Base-by-base conservation (phyloP, 2,329 filamentous ascomycete species). In the Aspergillus caelatus region DNA sequence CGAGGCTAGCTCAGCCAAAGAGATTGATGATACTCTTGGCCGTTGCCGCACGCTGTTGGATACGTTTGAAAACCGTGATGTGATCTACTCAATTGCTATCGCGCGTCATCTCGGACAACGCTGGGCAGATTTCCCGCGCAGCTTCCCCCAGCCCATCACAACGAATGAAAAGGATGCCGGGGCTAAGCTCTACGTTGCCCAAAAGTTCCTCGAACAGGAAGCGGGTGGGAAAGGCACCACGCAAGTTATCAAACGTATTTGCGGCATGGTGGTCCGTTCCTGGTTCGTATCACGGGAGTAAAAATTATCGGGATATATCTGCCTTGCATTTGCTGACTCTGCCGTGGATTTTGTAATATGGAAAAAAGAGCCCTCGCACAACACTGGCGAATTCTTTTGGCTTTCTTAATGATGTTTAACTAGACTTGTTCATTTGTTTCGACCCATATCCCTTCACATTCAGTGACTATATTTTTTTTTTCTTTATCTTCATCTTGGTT, bases 41-140 rank as follows among this genome's bases (percentile, higher is more conserved):
- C 84, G 84, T 58, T 86, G 93, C 76, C 88, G 92, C 36, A 85
- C 85, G 61, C 83, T 94, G 26, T 84, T 97, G 14, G 91, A 93
- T 69, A 90, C 90, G 55, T 86, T 90, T 28, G 94, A 97, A 79
- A 95, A 94, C 72, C 88, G 94, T 59, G 93, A 97, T 75, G 90
- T 97, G 21, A 86, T 97, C 62, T 97, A 97, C 78, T 95, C 92
- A 0, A 90, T 97, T 68, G 92, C 91, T 10, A 87, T 96, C 61
- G 88, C 91, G 19, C 88, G 93, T 30, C 88, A 94, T 66, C 83
- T 93, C 57, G 89, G 91, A 53, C 88, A 88, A 36, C 86, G 88
- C 53, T 88, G 85, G 72, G 85, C 85, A 16, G 81, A 87, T 12
- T 85, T 84, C 67, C 86, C 86, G 36, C 85, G 85, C 66, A 85